phyloP scores from a whole-genome alignment of 805 yeast genomes.

The Lachancea cidri region DNA sequence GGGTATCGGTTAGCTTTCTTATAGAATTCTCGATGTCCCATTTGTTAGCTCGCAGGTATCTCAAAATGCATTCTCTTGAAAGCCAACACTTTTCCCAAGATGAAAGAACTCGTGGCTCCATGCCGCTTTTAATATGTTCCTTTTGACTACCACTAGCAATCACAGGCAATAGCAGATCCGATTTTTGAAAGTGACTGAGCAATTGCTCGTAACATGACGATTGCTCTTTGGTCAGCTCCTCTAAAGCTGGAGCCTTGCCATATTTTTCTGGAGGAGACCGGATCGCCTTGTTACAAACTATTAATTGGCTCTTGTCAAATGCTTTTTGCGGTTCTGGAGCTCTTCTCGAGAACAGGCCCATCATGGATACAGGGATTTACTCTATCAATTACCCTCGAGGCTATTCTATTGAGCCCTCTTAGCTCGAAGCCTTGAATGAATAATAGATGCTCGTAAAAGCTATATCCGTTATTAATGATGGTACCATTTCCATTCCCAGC shows the following conservation, averaged over 20 bases:
- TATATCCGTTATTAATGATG: not conserved
- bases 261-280: constrained; percentile 21
- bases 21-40: constrained; percentile 44
- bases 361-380: no score
- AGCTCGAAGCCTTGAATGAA: no score
- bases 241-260: constrained; percentile 15
- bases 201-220: constrained; percentile 15
- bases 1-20: constrained; percentile 41
- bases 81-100: constrained; percentile 34
- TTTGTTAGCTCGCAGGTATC: constrained; percentile 49
- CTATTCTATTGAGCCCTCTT: no score
- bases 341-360: constrained; percentile 28
- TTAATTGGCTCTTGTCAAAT: constrained; percentile 15
- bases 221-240: constrained; percentile 18
- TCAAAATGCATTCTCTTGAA: constrained; percentile 47
- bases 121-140: constrained; percentile 3
- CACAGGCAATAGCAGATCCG: constrained; percentile 17
- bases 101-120: constrained; percentile 6
- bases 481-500: not conserved
- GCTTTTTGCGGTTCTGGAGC: constrained; percentile 8
- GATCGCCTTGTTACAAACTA: constrained; percentile 20
- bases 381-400: no score
- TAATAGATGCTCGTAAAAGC: no score
- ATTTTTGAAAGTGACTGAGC: constrained; percentile 18
- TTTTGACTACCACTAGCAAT: constrained; percentile 3